Percentiles rank a stretch among this genome's conserved stretches.
phyloP scores from a whole-genome alignment of 2,329 filamentous ascomycete species.

The Curvularia lunata region DNA sequence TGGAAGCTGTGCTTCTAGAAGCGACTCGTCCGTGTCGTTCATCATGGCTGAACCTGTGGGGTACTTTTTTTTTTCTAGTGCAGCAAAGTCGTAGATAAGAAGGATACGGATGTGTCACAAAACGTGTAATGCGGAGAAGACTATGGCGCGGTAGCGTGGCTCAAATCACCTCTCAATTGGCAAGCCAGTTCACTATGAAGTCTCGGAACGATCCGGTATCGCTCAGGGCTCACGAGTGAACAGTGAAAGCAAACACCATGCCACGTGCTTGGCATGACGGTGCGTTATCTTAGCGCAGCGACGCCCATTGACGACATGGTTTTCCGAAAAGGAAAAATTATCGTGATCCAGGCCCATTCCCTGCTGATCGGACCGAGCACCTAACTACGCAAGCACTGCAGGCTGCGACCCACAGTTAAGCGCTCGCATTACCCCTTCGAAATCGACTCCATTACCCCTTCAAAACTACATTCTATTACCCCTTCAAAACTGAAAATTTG shows the following conservation, averaged over 20 bases:
- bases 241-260: constrained; percentile 12
- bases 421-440: constrained; percentile 41
- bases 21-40: constrained; percentile 34
- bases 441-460: constrained; percentile 44
- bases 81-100: background rate
- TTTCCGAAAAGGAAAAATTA: background rate
- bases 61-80: constrained; percentile 5
- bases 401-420: constrained; percentile 14
- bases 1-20: constrained; percentile 53
- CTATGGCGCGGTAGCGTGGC: constrained; percentile 3
- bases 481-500: constrained; percentile 48
- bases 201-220: constrained; percentile 19
- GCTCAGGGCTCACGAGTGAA: constrained; percentile 6
- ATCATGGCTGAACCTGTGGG: constrained; percentile 5
- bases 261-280: constrained; percentile 10
- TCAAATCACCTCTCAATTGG: background rate
- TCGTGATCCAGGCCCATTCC: constrained; percentile 17
- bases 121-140: constrained; percentile 1
- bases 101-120: constrained; percentile 1
- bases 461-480: constrained; percentile 45
- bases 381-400: background rate
- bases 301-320: constrained; percentile 3
- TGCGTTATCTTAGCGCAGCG: constrained; percentile 10
- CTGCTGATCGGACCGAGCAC: constrained; percentile 26
- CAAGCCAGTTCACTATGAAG: constrained; percentile 4